Evolutionary conservation across 177 flowering plant species (phyloP), one percentile per base, ranked within the genome.

Genomic region (Telopea speciosissima): DNA sequence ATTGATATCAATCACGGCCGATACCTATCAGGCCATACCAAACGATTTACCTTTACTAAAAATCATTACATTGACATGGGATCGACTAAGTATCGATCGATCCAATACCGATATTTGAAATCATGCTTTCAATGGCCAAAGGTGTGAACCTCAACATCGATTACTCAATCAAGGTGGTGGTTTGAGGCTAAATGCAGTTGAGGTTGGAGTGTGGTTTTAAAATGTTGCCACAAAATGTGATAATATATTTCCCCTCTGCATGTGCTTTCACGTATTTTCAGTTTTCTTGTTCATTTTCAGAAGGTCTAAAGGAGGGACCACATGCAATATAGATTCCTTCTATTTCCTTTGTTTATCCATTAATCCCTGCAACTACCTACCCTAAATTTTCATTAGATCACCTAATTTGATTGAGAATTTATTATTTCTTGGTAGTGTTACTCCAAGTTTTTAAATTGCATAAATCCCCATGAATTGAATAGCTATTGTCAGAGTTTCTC

Each of bases 271-370:
- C 65, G 45, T 63, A 28, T 75, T 54, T n/a, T 28, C 31, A 36
- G 66, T 11, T 45, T 25, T 16, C 31, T 28, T 23, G 24, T 68
- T 68, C 49, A 68, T 62, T 24, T 68, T 31, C n/a, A 60, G 25
- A 70, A 70, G 14, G 61, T 70, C 45, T 58, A 21, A 58, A 56
- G 9, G 62, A 52, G 31, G 66, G 67, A 72, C 75, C 78, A 76
- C 78, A 71, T 76, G 78, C 26, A 12, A 71, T 54, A 63, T 76
- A 68, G 75, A 72, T 76, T 66, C 74, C 72, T 62, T 56, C n/a
- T 17, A 52, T 42, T 63, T 28, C n/a, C 2, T 14, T 69, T 69
- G 28, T 45, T 31, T 40, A 33, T n/a, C 60, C 22, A 42, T 65
- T n/a, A n/a, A n/a, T 63, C 44, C 24, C 21, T 68, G 26, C 68